A percentile compares a stretch with the other conserved stretches of the same genome.
These are phyloP conservation scores for Botrytis porri DNA, from an alignment of 2,329 filamentous ascomycete species.

Conservation along the genomic window DNA sequence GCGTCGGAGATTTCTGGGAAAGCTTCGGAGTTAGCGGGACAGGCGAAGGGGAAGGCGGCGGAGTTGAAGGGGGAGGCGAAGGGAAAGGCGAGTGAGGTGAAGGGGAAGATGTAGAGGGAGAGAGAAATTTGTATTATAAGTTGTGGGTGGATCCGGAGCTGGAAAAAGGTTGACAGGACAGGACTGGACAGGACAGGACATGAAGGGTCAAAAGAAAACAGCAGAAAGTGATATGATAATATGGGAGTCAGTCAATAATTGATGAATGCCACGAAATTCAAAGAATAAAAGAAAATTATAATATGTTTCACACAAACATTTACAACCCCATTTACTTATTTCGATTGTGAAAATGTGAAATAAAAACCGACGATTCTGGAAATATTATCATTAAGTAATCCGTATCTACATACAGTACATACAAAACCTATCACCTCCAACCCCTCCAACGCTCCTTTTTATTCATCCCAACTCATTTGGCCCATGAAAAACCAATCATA, in stretches of 20 bases:
- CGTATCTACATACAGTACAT: constrained; percentile 17
- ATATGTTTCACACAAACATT: not conserved
- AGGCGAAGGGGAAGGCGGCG: constrained; percentile 40
- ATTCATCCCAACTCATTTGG: not conserved
- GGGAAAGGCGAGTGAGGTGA: constrained; percentile 25
- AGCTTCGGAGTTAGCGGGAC: constrained; percentile 41
- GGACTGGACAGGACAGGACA: not conserved
- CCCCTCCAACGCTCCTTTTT: not conserved
- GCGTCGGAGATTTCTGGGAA: constrained; percentile 43
- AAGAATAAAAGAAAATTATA: not conserved
- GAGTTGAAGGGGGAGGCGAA: constrained; percentile 42
- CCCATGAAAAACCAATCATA: constrained; percentile 6
- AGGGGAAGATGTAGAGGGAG: not conserved
- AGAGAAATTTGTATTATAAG: not conserved
- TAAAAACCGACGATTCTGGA: not conserved
- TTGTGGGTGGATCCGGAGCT: not conserved
- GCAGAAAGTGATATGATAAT: too few species aligned
- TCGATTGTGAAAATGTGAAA: not conserved
- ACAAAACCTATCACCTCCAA: not conserved
- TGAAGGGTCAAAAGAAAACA: not conserved
- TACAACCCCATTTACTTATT: too few species aligned
- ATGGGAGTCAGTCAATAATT: not conserved
- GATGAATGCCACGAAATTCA: not conserved
- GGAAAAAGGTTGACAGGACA: not conserved
- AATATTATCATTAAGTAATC: constrained; percentile 20